Base-by-base conservation (phyloP, 345 rosid genomes). In the Brassica carinata region DNA sequence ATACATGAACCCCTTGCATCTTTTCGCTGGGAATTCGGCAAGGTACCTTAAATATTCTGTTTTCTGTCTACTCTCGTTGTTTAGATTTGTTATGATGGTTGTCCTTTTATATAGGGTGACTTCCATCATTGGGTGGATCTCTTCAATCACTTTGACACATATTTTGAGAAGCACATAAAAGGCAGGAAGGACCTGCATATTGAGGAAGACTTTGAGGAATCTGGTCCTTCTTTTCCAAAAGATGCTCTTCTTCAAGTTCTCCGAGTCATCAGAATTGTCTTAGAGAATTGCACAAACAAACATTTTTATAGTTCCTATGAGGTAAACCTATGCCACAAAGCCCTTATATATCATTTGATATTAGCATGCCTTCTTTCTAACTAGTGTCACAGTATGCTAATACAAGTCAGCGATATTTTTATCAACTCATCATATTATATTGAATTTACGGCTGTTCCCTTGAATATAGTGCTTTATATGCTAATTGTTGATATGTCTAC, bases 101-200 rank as follows among this genome's bases (percentile, higher is more conserved):
- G 5, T 69, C 55, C 27, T 62, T 62, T 85, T 45, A 4, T 83
- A 83, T 90, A 95, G 99, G 99, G 99, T 59, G 99, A 95, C 85
- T 95, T 95, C 79, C 97, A 93, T 88, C 99, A 95, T 26, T 95
- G 99, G 99, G 93, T 91, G 84, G 99, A 95, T 81, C 98, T 93
- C 75, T 93, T 95, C 81, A 93, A 93, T 86, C 85, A 93, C 81
- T 95, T 95, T 81, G 99, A 91, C 87, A 86, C 94, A 71, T 91
- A 86, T 87, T 95, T 95, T 79, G 98, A 93, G 85, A 93, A 95
- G 90, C 90, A 90, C 73, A 84, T 93, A 70, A 93, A 95, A 85
- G 80, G 85, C 43, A 93, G 98, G 77, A 91, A 87, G 83, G 99
- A 95, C 85, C 83, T 95, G 82, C 94, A 87, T 82, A 75, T 93